These are phyloP conservation scores for Populus hybrid DNA, from an alignment of 441 rosid species.

Conservation along the genomic window DNA sequence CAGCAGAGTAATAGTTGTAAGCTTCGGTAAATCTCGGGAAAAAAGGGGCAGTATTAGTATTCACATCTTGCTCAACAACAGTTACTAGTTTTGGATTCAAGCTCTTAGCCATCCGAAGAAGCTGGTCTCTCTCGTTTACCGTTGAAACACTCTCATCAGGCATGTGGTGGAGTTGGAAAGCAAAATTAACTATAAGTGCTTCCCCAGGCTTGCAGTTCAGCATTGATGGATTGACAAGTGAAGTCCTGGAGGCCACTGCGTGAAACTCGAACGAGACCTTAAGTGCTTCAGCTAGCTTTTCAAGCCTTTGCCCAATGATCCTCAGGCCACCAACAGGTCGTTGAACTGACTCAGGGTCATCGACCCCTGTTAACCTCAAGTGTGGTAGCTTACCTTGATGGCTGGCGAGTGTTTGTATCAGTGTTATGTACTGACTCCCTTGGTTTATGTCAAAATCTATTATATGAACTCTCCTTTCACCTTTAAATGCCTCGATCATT, in stretches of 20 bases:
- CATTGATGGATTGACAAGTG: slow-evolving; percentile 67
- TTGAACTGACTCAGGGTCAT: slow-evolving; percentile 95
- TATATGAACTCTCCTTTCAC: slow-evolving; percentile 73
- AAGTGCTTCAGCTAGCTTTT: slow-evolving; percentile 58
- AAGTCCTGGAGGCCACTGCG: slow-evolving; percentile 68
- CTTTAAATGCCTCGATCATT: slow-evolving; percentile 72
- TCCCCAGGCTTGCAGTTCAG: slow-evolving; percentile 63
- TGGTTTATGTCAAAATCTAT: slow-evolving; percentile 93
- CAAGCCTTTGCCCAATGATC: slow-evolving; percentile 82
- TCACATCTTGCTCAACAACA: slow-evolving; percentile 91
- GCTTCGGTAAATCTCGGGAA: slow-evolving; percentile 77
- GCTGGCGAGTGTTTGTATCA: slow-evolving; percentile 64
- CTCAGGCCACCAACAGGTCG: slow-evolving; percentile 73
- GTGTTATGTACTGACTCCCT: slow-evolving; percentile 88
- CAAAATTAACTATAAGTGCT: slow-evolving; percentile 79
- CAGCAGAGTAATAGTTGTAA: slow-evolving; percentile 89
- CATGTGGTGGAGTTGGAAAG: slow-evolving; percentile 99
- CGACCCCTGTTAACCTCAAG: slow-evolving; percentile 84
- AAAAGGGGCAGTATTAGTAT: slow-evolving; percentile 92
- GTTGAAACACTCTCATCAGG: slow-evolving; percentile 99
- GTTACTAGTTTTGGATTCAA: slow-evolving; percentile 90
- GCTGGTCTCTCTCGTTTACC: slow-evolving; percentile 83
- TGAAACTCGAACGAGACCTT: slow-evolving; percentile 68
- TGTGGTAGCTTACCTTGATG: slow-evolving; percentile 49
- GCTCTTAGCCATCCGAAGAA: slow-evolving; percentile 86